Evolutionary conservation across 2,329 filamentous ascomycete species (phyloP).

Genomic region (Aspergillus carbonarius): DNA sequence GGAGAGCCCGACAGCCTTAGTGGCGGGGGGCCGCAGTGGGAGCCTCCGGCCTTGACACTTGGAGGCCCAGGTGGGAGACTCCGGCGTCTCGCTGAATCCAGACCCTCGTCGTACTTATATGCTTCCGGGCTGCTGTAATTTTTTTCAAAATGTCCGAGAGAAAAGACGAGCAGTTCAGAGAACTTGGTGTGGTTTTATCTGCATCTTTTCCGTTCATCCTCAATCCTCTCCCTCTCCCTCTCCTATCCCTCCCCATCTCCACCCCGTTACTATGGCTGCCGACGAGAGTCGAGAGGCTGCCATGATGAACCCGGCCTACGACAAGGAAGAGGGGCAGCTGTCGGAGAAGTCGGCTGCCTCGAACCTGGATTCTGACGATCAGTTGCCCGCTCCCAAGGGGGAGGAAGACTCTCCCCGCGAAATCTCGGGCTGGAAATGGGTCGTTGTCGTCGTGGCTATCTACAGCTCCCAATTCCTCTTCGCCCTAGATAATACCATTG

Average conservation of each 20-base stretch:
- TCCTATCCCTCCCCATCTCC: too few species aligned
- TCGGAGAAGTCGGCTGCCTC: neutral
- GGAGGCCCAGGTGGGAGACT: neutral
- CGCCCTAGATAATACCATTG: neutral
- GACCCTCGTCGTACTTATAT: neutral
- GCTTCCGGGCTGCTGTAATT: neutral
- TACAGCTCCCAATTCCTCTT: neutral
- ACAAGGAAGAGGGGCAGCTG: neutral
- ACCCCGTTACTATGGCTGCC: neutral
- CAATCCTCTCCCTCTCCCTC: too few species aligned
- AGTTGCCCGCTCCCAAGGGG: neutral
- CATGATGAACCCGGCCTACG: neutral
- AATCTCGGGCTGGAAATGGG: neutral
- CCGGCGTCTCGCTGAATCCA: neutral
- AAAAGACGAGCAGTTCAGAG: too few species aligned
- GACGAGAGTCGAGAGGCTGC: neutral
- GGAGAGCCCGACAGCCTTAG: neutral
- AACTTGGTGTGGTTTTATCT: too few species aligned
- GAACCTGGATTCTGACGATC: neutral
- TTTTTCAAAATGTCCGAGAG: too few species aligned
- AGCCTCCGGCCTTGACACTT: neutral
- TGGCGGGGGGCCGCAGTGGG: neutral
- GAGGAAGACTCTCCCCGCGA: neutral
- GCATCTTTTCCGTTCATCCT: too few species aligned
- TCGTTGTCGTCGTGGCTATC: constrained; percentile 8